These are phyloP conservation scores for Pachyrhizus erosus DNA, from an alignment of 306 rosid species.

Conservation along the genomic window DNA sequence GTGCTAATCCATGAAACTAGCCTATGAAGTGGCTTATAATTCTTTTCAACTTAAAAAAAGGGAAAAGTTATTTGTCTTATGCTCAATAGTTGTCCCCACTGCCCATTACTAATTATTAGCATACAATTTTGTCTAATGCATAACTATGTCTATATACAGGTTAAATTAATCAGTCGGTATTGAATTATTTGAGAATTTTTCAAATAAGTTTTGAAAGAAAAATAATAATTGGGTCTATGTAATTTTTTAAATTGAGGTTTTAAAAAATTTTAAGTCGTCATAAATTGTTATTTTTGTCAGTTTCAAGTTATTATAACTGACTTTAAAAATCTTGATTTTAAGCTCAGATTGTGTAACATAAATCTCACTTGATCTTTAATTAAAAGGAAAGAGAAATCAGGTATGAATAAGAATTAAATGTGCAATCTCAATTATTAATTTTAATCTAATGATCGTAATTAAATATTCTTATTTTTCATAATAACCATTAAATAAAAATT, in stretches of 20 bases:
- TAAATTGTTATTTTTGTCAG: too few relatives aligned
- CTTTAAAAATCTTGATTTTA: too few relatives aligned
- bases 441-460: not conserved
- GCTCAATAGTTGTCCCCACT: conserved; percentile 36
- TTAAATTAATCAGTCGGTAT: too few relatives aligned
- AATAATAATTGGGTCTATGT: too few relatives aligned
- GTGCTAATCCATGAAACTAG: not conserved
- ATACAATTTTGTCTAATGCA: not conserved
- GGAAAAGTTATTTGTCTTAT: conserved; percentile 33
- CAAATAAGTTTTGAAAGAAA: too few relatives aligned
- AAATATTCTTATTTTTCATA: not conserved
- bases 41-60: conserved; percentile 1
- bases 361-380: not conserved
- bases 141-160: not conserved
- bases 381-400: not conserved
- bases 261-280: too few relatives aligned
- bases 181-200: too few relatives aligned
- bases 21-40: not conserved
- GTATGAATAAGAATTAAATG: not conserved
- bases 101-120: not conserved
- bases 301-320: too few relatives aligned
- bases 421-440: not conserved
- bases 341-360: not conserved
- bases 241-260: too few relatives aligned
- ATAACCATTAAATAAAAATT: not conserved